Evolutionary conservation across 768 basidiomycete genomes (phyloP).

Genomic region (Mycena vulgaris): DNA sequence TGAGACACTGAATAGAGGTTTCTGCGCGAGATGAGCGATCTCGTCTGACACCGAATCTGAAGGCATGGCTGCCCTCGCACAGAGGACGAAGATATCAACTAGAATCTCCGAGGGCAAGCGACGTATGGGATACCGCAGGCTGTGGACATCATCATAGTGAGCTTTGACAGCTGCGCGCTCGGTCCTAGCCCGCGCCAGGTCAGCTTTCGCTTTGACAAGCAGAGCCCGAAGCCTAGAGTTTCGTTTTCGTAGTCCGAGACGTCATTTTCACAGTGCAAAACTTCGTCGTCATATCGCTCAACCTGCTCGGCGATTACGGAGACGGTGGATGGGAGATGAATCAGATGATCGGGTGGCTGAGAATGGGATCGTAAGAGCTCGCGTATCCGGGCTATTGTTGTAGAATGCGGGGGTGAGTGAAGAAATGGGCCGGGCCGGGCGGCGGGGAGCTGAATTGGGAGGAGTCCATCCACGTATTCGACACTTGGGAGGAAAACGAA

Average conservation of each 20-base stretch:
- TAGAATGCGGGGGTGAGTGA: too few species aligned
- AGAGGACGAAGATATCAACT: background rate
- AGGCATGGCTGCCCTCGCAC: background rate
- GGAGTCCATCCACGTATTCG: too few species aligned
- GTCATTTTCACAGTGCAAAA: background rate
- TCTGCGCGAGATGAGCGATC: background rate
- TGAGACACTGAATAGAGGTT: background rate
- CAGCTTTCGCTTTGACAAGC: background rate
- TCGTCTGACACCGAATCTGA: background rate
- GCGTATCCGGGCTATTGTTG: too few species aligned
- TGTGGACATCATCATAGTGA: background rate
- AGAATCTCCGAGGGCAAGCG: slow-evolving; percentile 6
- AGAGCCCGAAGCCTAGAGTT: background rate
- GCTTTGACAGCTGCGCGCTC: background rate
- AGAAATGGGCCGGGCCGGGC: too few species aligned
- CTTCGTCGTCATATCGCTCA: background rate
- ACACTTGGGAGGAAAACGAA: too few species aligned
- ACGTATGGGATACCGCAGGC: background rate
- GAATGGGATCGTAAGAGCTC: too few species aligned
- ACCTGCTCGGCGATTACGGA: background rate
- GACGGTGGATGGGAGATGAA: background rate
- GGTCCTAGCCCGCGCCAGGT: too few species aligned
- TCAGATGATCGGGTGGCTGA: background rate
- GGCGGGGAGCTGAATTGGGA: too few species aligned
- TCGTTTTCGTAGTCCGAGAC: background rate